Evolutionary conservation across 169 alveolate genomes (phyloP).

Genomic region (Eimeria necatrix): DNA sequence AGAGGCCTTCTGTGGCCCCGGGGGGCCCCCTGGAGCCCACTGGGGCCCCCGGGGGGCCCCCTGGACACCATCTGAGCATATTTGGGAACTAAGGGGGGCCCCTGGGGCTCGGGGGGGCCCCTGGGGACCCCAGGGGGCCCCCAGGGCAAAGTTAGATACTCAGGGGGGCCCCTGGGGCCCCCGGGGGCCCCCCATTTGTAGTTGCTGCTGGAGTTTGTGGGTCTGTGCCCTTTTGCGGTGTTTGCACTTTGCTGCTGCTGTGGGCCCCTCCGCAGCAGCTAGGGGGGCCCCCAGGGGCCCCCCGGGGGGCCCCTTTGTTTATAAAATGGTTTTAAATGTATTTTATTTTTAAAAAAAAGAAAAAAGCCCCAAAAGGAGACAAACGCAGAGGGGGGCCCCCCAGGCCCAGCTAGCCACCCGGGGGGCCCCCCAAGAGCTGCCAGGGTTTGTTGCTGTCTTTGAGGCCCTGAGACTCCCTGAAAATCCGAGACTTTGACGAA

Average conservation of each 20-base stretch:
- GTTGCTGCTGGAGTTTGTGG: too few species aligned
- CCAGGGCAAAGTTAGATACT: too few species aligned
- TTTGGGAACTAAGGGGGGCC: neutral
- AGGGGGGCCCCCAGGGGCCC: too few species aligned
- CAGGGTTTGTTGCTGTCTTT: too few species aligned
- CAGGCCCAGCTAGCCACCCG: neutral
- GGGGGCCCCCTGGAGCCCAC: slow-evolving; percentile 16
- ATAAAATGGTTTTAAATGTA: too few species aligned
- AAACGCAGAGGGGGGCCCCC: neutral
- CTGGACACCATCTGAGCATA: neutral
- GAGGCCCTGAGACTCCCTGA: too few species aligned
- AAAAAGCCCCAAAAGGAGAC: neutral
- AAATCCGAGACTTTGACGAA: too few species aligned
- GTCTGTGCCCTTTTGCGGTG: too few species aligned
- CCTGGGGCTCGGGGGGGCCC: neutral
- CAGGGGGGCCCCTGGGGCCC: slow-evolving; percentile 23
- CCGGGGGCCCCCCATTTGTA: slow-evolving; percentile 23
- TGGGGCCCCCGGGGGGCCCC: neutral
- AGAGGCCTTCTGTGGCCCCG: neutral
- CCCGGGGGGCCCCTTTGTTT: neutral
- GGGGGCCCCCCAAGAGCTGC: slow-evolving; percentile 14
- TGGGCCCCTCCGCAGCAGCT: too few species aligned
- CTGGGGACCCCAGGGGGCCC: slow-evolving; percentile 9
- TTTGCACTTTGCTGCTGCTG: too few species aligned
- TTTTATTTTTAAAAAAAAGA: too few species aligned